Evolutionary conservation across 1,284 basidiomycete species (phyloP).

Genomic region (Ceratobasidium sp.): DNA sequence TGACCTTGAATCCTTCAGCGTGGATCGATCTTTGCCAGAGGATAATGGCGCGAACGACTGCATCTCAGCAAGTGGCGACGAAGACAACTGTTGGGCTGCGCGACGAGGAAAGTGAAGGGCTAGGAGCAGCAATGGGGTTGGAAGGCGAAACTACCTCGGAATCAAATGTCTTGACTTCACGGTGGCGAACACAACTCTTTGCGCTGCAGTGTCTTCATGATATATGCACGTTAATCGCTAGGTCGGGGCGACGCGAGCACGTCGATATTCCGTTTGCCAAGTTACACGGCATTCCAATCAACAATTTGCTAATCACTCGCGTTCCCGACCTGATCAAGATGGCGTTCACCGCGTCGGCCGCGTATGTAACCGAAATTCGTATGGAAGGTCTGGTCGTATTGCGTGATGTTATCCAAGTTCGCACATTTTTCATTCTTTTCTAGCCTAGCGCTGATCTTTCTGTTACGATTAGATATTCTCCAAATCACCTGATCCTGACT

Average conservation of each 20-base stretch:
- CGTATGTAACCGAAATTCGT: slow-evolving; percentile 93
- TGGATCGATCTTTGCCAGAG: slow-evolving; percentile 98
- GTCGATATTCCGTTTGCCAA: slow-evolving; percentile 74
- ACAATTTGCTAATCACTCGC: slow-evolving; percentile 74
- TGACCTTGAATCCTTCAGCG: slow-evolving; percentile 87
- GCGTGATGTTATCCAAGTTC: slow-evolving; percentile 88
- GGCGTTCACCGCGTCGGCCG: slow-evolving; percentile 96
- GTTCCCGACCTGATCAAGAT: slow-evolving; percentile 93
- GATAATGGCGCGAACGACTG: slow-evolving; percentile 89
- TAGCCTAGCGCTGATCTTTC: neutral
- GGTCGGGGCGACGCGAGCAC: slow-evolving; percentile 78
- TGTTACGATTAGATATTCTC: slow-evolving; percentile 74
- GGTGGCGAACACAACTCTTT: slow-evolving; percentile 97
- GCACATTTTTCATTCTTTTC: slow-evolving; percentile 40
- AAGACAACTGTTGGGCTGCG: slow-evolving; percentile 60
- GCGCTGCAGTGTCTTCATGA: slow-evolving; percentile 90
- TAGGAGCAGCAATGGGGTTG: slow-evolving; percentile 63
- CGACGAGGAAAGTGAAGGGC: slow-evolving; percentile 90
- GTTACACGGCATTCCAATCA: slow-evolving; percentile 54
- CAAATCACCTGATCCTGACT: slow-evolving; percentile 87
- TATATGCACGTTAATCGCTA: slow-evolving; percentile 78
- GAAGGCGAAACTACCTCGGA: slow-evolving; percentile 51
- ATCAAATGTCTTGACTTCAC: slow-evolving; percentile 61
- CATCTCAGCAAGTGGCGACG: slow-evolving; percentile 70
- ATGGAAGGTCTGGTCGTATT: slow-evolving; percentile 90